Percentiles rank a stretch among this genome's conserved stretches.
Evolutionary conservation across 176 grass and related monocot genomes (phyloP).

Genomic region (Eleusine indica): DNA sequence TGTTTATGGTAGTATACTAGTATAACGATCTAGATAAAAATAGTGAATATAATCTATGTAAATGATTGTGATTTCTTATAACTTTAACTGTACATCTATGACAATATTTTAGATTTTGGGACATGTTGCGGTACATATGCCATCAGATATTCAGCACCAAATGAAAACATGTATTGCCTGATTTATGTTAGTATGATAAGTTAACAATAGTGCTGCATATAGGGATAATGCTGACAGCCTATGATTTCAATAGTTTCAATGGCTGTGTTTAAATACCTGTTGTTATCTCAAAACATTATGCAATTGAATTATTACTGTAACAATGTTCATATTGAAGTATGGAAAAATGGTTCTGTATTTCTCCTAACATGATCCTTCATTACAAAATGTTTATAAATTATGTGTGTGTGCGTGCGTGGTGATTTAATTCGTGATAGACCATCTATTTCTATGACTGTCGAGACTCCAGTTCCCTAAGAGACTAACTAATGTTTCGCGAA

Average conservation of each 20-base stretch:
- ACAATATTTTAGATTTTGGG: neutral
- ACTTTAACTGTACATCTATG: neutral
- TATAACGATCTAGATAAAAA: neutral
- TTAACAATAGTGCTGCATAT: neutral
- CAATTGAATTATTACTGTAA: neutral
- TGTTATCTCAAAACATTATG: neutral
- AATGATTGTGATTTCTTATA: neutral
- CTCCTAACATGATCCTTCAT: neutral
- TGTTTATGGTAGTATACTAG: neutral
- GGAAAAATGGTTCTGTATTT: neutral
- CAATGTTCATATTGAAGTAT: neutral
- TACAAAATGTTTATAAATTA: neutral
- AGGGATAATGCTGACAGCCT: neutral
- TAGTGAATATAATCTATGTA: neutral
- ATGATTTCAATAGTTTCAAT: neutral
- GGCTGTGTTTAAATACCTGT: neutral
- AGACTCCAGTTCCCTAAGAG: neutral
- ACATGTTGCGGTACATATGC: neutral
- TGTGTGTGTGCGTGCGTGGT: neutral
- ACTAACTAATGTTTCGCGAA: neutral
- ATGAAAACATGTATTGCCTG: neutral
- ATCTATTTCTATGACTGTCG: neutral
- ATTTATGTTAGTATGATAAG: neutral
- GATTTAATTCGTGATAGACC: neutral
- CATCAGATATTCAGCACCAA: no score